Base-by-base conservation (phyloP, 108 stramenopile species). In the Pseudonitzschia multiseries region DNA sequence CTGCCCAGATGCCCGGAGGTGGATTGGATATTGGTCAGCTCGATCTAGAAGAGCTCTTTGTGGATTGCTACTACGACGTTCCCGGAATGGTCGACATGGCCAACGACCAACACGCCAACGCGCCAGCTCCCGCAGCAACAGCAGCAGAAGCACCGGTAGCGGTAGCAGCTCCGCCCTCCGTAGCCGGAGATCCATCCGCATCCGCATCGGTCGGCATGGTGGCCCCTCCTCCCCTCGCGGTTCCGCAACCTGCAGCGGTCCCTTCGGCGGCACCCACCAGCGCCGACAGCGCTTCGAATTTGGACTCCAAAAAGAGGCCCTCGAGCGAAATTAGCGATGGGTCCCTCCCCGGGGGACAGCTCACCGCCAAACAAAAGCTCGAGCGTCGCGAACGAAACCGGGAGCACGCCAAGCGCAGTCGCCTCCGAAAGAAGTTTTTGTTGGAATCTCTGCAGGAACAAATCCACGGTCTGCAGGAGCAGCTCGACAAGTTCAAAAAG, bases 351-450 rank as follows among this genome's bases (percentile, higher is more conserved):
- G 65, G 72, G 21, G 77, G 82, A 17, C 75, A 83, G 20, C 82
- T 92, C 22, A 93, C 90, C 22, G 92, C 87, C 50, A 83, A 91
- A 27, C 94, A 96, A 79, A 93, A 92, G 71, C 69, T 90, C 13
- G 92, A 96, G 75, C 84, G 94, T 1, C 79, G 94, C 28, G 94
- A 92, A 73, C 82, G 94, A 17, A 96, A 96, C 72, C 81, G 94
- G 6, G 92, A 96, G 79, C 97, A 99, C 75, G 98, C 98, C 50
- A 99, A 99, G 68, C 86, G 96, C 40, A 93, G 91, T 64, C 84
- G 98, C 27, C 86, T 99, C 31, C 93, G 98, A 44, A 99, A 99
- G 80, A 99, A 99, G 77, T 99, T 98, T 79, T 74, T 99, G 24
- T 79, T 98, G 59, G 98, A 99, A 82, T 84, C 84, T 17, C 83